Percentiles rank a stretch among this genome's conserved stretches.
Evolutionary conservation across 1,284 basidiomycete species (phyloP).

Genomic region (Trichosporon faecale): DNA sequence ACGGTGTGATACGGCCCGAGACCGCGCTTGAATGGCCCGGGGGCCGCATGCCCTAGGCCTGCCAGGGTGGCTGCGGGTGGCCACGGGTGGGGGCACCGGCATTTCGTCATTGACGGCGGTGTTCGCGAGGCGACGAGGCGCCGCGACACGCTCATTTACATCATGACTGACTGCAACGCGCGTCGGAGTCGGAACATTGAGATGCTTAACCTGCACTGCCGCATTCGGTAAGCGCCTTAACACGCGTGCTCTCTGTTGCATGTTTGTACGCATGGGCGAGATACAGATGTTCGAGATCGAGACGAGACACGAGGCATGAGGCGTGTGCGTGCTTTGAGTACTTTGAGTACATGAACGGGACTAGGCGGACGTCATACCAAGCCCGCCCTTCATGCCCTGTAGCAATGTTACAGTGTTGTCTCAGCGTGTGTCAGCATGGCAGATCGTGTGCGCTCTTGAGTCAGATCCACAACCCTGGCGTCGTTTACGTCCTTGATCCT

Average conservation of each 20-base stretch:
- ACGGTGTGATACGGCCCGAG: not conserved
- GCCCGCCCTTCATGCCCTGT: not conserved
- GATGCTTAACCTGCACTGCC: not conserved
- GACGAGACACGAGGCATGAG: not conserved
- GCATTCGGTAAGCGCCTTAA: not conserved
- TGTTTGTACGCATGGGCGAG: not conserved
- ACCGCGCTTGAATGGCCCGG: not conserved
- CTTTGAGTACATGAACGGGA: not conserved
- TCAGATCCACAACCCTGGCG: not conserved
- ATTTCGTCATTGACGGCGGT: not conserved
- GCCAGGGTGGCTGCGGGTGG: too few relatives aligned
- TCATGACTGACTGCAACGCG: not conserved
- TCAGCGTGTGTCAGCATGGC: too few relatives aligned
- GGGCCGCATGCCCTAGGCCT: too few relatives aligned
- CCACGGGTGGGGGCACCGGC: not conserved
- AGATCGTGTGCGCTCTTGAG: not conserved
- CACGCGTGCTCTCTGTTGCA: not conserved
- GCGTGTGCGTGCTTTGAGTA: too few relatives aligned
- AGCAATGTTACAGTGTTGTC: not conserved
- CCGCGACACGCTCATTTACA: not conserved
- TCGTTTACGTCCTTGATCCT: not conserved
- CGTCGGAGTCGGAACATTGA: not conserved
- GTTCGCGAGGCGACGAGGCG: not conserved
- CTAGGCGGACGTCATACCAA: not conserved
- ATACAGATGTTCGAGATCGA: not conserved